Percentiles rank a stretch among this genome's conserved stretches.
Conservation (phyloP, 2,329 filamentous ascomycete genomes). For the Aspergillus transmontanensis region DNA sequence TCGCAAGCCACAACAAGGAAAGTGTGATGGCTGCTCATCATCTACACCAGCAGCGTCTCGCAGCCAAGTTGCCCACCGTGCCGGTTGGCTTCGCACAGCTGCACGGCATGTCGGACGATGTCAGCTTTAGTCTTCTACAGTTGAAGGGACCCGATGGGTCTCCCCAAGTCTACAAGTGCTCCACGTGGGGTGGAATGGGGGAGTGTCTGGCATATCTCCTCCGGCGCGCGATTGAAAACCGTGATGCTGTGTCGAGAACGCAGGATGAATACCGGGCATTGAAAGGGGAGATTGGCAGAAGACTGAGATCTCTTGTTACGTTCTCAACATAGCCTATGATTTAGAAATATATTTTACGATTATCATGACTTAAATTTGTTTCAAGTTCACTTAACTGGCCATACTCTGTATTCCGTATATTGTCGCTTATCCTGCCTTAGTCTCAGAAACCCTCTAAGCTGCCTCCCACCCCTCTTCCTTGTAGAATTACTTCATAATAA, state of each 20-base stretch:
- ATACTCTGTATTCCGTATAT: background rate
- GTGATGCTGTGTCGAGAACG: conserved; percentile 59
- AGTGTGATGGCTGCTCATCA: conserved; percentile 62
- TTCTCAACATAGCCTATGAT: background rate
- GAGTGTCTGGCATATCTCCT: conserved; percentile 81
- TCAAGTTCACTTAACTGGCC: background rate
- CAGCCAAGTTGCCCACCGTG: conserved; percentile 44
- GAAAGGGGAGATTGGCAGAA: conserved; percentile 23
- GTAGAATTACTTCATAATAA: background rate
- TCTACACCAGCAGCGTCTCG: conserved; percentile 51
- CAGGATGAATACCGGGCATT: conserved; percentile 43
- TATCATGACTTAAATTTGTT: background rate
- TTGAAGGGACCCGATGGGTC: conserved; percentile 34
- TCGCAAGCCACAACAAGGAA: conserved; percentile 80
- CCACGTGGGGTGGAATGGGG: conserved; percentile 58
- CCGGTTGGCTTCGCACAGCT: conserved; percentile 59
- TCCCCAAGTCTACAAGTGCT: conserved; percentile 57
- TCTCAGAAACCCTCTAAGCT: background rate
- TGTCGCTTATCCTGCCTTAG: background rate
- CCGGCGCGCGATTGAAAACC: conserved; percentile 61
- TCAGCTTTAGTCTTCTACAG: conserved; percentile 57
- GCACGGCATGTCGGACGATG: conserved; percentile 64
- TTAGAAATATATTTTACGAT: background rate
- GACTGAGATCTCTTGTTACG: background rate
- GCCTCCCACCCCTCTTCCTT: too few species aligned